Evolutionary conservation across 2,329 filamentous ascomycete genomes (phyloP).

Genomic region (Phialemonium atrogriseum): DNA sequence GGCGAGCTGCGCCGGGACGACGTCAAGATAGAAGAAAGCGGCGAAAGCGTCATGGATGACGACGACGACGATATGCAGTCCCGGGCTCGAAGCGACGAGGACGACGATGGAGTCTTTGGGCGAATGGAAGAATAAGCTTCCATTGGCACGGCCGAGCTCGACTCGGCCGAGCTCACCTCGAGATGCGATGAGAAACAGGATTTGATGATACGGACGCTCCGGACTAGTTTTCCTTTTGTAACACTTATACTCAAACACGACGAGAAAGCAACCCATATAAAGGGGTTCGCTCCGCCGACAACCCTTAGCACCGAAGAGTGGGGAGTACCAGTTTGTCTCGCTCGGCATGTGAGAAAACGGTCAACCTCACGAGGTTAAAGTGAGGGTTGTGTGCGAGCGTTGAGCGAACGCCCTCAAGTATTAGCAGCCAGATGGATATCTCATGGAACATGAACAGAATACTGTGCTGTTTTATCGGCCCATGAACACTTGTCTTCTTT

Average conservation of each 20-base stretch:
- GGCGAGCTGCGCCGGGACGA: conserved; percentile 49
- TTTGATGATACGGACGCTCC: conserved; percentile 18
- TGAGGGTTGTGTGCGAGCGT: conserved; percentile 54
- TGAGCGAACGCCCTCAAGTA: conserved; percentile 43
- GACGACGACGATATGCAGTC: conserved; percentile 56
- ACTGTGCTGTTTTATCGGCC: neutral
- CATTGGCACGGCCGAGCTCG: neutral
- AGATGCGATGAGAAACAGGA: conserved; percentile 4
- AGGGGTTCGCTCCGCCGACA: conserved; percentile 54
- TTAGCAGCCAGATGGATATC: conserved; percentile 15
- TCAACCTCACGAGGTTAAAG: conserved; percentile 63
- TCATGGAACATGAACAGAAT: conserved; percentile 3
- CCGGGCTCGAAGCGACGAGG: conserved; percentile 68
- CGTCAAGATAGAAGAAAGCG: conserved; percentile 60
- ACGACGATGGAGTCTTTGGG: conserved; percentile 93
- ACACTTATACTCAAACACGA: conserved; percentile 31
- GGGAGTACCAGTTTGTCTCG: conserved; percentile 26
- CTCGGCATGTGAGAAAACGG: conserved; percentile 13
- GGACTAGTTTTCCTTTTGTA: conserved; percentile 38
- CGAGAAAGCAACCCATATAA: too few species aligned
- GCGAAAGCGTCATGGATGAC: conserved; percentile 56
- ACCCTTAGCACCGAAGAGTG: conserved; percentile 63
- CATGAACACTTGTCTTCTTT: neutral
- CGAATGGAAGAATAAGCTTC: conserved; percentile 76
- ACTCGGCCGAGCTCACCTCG: conserved; percentile 4